These are phyloP conservation scores for Daedaleopsis sinensis DNA, from an alignment of 768 basidiomycete species.

Conservation along the genomic window DNA sequence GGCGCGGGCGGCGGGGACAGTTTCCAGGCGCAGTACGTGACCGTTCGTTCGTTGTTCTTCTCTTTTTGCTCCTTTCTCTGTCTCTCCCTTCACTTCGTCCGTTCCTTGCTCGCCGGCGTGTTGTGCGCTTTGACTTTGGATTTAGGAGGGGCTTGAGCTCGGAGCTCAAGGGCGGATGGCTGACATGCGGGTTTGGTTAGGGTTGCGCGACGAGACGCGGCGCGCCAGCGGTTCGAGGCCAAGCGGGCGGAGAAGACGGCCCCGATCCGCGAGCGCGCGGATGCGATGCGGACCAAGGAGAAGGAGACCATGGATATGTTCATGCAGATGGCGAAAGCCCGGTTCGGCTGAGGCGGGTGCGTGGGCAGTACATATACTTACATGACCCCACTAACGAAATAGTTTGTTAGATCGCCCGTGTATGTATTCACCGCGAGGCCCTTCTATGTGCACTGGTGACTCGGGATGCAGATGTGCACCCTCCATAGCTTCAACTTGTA, in stretches of 20 bases:
- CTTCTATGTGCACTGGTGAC: too few species aligned
- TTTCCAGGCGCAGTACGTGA: constrained; percentile 70
- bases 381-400: too few species aligned
- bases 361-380: too few species aligned
- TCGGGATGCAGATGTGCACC: too few species aligned
- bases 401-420: too few species aligned
- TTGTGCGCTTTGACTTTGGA: too few species aligned
- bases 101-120: too few species aligned
- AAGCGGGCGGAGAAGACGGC: constrained; percentile 58
- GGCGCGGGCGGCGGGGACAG: constrained; percentile 88
- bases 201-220: constrained; percentile 73
- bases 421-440: too few species aligned
- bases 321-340: constrained; percentile 84
- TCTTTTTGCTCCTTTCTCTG: too few species aligned
- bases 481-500: too few species aligned
- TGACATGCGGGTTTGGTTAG: constrained; percentile 39
- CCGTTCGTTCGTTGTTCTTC: neutral
- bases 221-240: constrained; percentile 62
- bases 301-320: constrained; percentile 97
- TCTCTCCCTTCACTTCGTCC: too few species aligned
- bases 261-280: constrained; percentile 61
- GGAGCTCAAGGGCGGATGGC: neutral
- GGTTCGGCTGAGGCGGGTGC: constrained; percentile 62
- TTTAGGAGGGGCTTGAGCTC: too few species aligned
- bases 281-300: constrained; percentile 75